Conservation (phyloP, 495 filamentous ascomycete species). For the Podospora tetraspora region DNA sequence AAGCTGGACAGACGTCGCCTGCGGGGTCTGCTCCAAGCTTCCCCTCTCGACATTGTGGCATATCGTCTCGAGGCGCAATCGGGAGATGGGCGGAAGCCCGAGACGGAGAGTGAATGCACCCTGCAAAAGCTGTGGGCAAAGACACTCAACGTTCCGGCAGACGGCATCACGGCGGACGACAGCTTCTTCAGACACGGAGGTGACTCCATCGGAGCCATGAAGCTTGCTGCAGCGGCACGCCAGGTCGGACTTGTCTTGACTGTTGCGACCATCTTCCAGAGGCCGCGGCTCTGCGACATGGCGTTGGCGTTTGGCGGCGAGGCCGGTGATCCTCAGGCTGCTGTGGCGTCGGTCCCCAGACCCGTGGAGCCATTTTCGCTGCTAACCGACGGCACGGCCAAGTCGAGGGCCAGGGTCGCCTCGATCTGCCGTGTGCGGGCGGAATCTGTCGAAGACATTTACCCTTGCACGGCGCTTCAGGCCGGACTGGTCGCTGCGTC, state of each 20-base stretch:
- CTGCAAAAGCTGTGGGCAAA: constrained; percentile 31
- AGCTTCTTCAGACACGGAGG: constrained; percentile 63
- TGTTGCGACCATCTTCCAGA: constrained; percentile 47
- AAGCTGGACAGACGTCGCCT: constrained; percentile 43
- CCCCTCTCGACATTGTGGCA: background rate
- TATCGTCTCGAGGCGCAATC: constrained; percentile 12
- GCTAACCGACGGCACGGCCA: background rate
- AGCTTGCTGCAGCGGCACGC: constrained; percentile 54
- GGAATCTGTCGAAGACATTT: constrained; percentile 44
- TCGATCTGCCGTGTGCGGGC: constrained; percentile 21
- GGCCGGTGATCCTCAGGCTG: background rate
- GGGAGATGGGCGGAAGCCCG: constrained; percentile 1
- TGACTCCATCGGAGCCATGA: constrained; percentile 67
- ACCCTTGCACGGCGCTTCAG: constrained; percentile 60
- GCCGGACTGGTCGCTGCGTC: constrained; percentile 51
- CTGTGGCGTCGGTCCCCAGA: background rate
- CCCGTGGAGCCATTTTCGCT: constrained; percentile 16
- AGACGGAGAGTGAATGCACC: constrained; percentile 22
- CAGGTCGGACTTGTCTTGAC: constrained; percentile 46
- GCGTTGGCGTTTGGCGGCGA: constrained; percentile 21
- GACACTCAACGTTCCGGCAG: constrained; percentile 22
- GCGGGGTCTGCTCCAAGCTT: constrained; percentile 11
- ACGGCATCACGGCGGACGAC: constrained; percentile 46
- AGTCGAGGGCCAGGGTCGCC: constrained; percentile 13
- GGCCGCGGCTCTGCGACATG: constrained; percentile 45